Base-by-base conservation (phyloP, 768 basidiomycete species). In the Termitomyces heimii region DNA sequence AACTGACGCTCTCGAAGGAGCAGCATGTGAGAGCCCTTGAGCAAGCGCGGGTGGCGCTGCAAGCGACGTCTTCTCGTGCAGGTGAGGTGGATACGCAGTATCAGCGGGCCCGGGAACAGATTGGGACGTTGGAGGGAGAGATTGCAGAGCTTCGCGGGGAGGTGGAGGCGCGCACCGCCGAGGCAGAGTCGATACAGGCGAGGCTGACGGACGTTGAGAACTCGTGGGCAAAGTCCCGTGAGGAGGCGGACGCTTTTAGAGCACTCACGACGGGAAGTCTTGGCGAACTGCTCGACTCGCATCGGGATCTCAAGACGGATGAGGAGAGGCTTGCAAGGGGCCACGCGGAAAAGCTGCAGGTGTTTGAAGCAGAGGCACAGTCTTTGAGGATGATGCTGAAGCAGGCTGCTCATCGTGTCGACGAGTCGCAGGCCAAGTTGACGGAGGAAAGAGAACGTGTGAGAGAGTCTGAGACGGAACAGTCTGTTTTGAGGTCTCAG, bases 241-340 rank as follows among this genome's bases (percentile, higher is more conserved):
- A 95, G 72, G 94, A 98, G 75, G 92, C 94, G 3, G 95, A 97
- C 69, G 84, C 89, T 2, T 85, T 94, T 70, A 79, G 94, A 54
- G 88, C 89, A 22, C 75, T 94, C 52, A 94, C 94, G 2, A 96
- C 92, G 2, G 85, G 87, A 47, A 82, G 87, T 65, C 80, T 97
- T 3, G 94, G 93, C 24, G 84, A 95, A 67, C 77, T 97, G 20
- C 76, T 97, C 46, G 92, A 95, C 67, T 86, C 89, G 2, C 94
- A 96, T 75, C 83, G 87, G 35, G 90, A 92, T 64, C 77, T 94
- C 52, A 84, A 82, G 69, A 82, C 87, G 13, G 93, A 94, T 65
- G 92, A 97, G 67, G 90, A 92, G 62, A 82, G 91, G 28, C 60
- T 84, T 22, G 69, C 80, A 32, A 83, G 89, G 31, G 91, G 85